Conservation (phyloP, 1,139 yeast species). For the Arxiozyma slooffiae region DNA sequence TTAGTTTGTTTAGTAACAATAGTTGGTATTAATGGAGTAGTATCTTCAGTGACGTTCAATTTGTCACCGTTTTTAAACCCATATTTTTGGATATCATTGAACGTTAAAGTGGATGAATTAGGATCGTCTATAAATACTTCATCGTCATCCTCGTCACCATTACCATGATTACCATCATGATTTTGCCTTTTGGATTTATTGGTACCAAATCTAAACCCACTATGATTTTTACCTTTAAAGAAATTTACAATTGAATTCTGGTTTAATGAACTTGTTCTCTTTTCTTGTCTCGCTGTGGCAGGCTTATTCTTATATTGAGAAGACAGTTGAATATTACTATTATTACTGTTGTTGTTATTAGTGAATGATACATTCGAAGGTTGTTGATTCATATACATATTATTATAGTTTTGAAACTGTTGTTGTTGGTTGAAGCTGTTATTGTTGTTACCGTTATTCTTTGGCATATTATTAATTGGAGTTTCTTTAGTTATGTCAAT, state of each 20-base stretch:
- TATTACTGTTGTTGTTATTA: neutral
- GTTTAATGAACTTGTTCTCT: slow-evolving; percentile 17
- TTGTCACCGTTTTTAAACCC: slow-evolving; percentile 50
- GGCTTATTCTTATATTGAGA: neutral
- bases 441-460: slow-evolving; percentile 17
- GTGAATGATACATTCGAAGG: neutral
- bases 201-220: slow-evolving; percentile 10
- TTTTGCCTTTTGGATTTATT: neutral
- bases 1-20: slow-evolving; percentile 31
- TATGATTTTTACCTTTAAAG: slow-evolving; percentile 16
- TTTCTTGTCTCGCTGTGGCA: slow-evolving; percentile 3
- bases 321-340: neutral
- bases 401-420: slow-evolving; percentile 1
- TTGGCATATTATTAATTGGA: slow-evolving; percentile 21
- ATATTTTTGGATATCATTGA: slow-evolving; percentile 53
- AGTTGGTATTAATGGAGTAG: slow-evolving; percentile 70
- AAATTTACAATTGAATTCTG: slow-evolving; percentile 21
- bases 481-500: slow-evolving; percentile 36
- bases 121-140: slow-evolving; percentile 44
- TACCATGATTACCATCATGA: slow-evolving; percentile 5
- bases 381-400: slow-evolving; percentile 1
- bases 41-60: slow-evolving; percentile 46
- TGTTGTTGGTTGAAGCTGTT: slow-evolving; percentile 11
- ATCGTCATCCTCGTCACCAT: slow-evolving; percentile 31
- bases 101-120: slow-evolving; percentile 40